These are phyloP conservation scores for Gracilaria vermiculophylla DNA, from an alignment of 23 red algal genomes.

Conservation along the genomic window DNA sequence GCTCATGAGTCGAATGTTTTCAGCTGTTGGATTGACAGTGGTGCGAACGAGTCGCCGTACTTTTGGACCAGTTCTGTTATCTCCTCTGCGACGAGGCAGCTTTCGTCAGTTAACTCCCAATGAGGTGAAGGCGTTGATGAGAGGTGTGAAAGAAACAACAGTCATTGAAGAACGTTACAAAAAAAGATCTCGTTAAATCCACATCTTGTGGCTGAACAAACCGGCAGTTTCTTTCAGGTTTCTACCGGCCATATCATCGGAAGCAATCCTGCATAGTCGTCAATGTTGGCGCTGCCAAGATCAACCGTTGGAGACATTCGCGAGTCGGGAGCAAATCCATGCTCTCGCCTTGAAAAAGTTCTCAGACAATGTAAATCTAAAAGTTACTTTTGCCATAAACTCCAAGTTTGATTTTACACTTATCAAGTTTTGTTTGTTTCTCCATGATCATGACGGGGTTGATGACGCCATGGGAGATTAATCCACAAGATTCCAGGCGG, in stretches of 20 bases:
- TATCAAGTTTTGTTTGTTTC: no score
- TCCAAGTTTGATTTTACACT: no score
- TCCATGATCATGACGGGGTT: no score
- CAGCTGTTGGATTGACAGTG: conserved; percentile 17
- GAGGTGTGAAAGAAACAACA: conserved; percentile 23
- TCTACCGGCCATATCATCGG: neutral
- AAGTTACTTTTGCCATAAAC: no score
- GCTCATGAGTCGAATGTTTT: conserved; percentile 30
- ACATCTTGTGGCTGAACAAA: neutral
- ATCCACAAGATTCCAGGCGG: no score
- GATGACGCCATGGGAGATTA: no score
- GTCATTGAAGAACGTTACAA: neutral
- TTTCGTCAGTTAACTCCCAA: conserved; percentile 50
- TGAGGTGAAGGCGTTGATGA: conserved; percentile 47
- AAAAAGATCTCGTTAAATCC: neutral
- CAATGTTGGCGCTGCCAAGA: neutral
- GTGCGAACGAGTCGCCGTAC: conserved; percentile 5
- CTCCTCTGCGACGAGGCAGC: conserved; percentile 13
- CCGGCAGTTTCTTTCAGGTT: conserved; percentile 8
- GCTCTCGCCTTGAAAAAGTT: conserved; percentile 24
- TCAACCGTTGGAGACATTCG: neutral
- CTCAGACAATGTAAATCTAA: conserved; percentile 10
- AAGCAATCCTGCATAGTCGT: neutral
- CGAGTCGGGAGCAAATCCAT: conserved; percentile 16
- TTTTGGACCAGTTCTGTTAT: conserved; percentile 38